Conservation (phyloP, 2,329 filamentous ascomycete genomes). For the Neonectria coccinea region DNA sequence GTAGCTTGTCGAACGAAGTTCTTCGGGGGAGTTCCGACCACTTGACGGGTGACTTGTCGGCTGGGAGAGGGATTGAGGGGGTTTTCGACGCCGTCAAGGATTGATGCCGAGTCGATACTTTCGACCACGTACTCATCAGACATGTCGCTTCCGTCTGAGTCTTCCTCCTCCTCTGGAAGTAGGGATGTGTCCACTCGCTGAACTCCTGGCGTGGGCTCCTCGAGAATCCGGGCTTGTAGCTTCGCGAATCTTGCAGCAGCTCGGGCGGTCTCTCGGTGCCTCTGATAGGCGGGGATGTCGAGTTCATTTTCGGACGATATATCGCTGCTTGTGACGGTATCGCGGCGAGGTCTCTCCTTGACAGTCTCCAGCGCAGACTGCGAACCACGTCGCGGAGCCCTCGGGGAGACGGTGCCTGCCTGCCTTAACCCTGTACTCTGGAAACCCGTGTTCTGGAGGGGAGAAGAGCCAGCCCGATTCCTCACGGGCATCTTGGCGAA, state of each 20-base stretch:
- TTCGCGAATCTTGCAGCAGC: conserved; percentile 61
- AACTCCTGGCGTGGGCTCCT: conserved; percentile 54
- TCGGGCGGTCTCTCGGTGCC: conserved; percentile 70
- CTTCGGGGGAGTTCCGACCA: conserved; percentile 73
- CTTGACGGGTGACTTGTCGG: conserved; percentile 66
- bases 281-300: conserved; percentile 73
- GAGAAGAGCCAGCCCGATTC: conserved; percentile 87
- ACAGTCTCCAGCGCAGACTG: conserved; percentile 77
- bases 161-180: conserved; percentile 69
- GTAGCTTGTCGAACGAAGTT: conserved; percentile 72
- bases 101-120: conserved; percentile 77
- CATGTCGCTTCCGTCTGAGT: conserved; percentile 72
- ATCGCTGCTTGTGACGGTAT: conserved; percentile 85
- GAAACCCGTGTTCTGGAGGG: conserved; percentile 74
- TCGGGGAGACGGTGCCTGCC: conserved; percentile 60
- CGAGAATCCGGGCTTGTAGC: conserved; percentile 54
- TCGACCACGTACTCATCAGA: conserved; percentile 72
- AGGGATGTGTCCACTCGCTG: conserved; percentile 62
- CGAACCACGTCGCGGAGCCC: conserved; percentile 71
- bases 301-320: conserved; percentile 86
- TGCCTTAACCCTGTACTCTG: conserved; percentile 74
- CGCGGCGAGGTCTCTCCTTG: conserved; percentile 76
- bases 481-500: conserved; percentile 96
- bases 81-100: conserved; percentile 74
- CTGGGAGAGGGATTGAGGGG: conserved; percentile 66